A percentile compares a stretch with the other conserved stretches of the same genome.
Conservation (phyloP, 2,329 filamentous ascomycete genomes). For the Stromatinia cepivora region DNA sequence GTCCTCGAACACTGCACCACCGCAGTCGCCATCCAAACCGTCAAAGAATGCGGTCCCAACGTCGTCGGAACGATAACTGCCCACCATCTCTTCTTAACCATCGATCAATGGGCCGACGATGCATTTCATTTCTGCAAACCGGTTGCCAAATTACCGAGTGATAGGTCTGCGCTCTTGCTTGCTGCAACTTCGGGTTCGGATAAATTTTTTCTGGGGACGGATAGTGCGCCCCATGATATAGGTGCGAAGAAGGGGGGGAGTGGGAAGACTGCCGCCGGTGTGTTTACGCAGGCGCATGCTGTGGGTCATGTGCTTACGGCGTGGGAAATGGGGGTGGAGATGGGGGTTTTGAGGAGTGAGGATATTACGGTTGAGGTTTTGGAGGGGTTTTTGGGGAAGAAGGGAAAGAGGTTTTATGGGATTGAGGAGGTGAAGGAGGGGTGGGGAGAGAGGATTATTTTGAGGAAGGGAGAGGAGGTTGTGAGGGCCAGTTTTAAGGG, state of each 20-base stretch:
- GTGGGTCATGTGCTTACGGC: slow-evolving; percentile 13
- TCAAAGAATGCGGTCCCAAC: slow-evolving; percentile 70
- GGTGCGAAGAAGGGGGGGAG: slow-evolving; percentile 55
- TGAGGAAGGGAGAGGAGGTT: slow-evolving; percentile 16
- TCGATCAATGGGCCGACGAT: slow-evolving; percentile 23
- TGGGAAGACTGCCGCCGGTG: slow-evolving; percentile 58
- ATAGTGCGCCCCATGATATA: slow-evolving; percentile 62
- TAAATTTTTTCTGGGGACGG: slow-evolving; percentile 69
- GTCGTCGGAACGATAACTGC: slow-evolving; percentile 50
- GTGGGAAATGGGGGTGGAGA: slow-evolving; percentile 7
- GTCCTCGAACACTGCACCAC: slow-evolving; percentile 86
- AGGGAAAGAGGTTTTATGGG: slow-evolving; percentile 19
- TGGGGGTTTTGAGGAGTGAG: slow-evolving; percentile 6
- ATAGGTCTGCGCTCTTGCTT: slow-evolving; percentile 50
- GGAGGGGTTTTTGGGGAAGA: slow-evolving; percentile 17
- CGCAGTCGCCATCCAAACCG: slow-evolving; percentile 74
- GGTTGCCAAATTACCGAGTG: slow-evolving; percentile 44
- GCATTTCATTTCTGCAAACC: slow-evolving; percentile 52
- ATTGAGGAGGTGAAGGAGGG: not conserved
- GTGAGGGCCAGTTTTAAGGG: slow-evolving; percentile 16
- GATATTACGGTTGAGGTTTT: slow-evolving; percentile 14
- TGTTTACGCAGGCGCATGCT: slow-evolving; percentile 67
- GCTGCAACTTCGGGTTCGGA: slow-evolving; percentile 57
- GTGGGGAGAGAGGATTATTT: slow-evolving; percentile 10
- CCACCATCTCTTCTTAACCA: slow-evolving; percentile 25